Evolutionary conservation across 192 early-diverging fungal species (phyloP).

Genomic region (Rhizophagus sp.): DNA sequence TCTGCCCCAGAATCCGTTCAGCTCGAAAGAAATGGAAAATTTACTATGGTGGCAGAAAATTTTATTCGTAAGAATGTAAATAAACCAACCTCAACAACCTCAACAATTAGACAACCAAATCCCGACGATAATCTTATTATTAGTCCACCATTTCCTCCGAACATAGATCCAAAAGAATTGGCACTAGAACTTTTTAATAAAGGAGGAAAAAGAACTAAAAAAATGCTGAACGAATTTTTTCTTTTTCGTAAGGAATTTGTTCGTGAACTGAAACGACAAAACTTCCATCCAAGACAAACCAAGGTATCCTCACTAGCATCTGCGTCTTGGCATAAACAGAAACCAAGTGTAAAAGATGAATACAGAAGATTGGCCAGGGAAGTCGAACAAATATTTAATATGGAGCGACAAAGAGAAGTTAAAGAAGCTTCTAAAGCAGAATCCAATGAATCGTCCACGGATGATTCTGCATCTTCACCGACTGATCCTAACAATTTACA

Average conservation of each 20-base stretch:
- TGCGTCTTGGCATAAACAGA: neutral
- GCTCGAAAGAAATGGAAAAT: too few relatives aligned
- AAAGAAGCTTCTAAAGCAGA: neutral
- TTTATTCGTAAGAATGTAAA: too few relatives aligned
- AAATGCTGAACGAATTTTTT: conserved; percentile 20
- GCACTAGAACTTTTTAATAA: neutral
- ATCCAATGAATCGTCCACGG: too few relatives aligned
- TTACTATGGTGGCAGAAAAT: too few relatives aligned
- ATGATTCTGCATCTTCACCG: neutral
- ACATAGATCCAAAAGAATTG: neutral
- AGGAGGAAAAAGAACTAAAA: neutral
- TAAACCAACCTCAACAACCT: too few relatives aligned
- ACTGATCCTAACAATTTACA: neutral
- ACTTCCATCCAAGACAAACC: neutral
- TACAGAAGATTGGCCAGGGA: conserved; percentile 18
- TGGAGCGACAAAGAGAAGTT: neutral
- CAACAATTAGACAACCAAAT: too few relatives aligned
- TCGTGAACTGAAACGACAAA: neutral
- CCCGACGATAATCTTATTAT: neutral
- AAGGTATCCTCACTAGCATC: conserved; percentile 8
- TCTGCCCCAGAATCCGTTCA: too few relatives aligned
- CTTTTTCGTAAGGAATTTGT: conserved; percentile 16
- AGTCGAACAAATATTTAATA: neutral
- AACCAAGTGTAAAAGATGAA: conserved; percentile 10
- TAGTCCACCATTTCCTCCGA: neutral